Conservation (phyloP, 106 monocot species). For the Agapanthus africanus region DNA sequence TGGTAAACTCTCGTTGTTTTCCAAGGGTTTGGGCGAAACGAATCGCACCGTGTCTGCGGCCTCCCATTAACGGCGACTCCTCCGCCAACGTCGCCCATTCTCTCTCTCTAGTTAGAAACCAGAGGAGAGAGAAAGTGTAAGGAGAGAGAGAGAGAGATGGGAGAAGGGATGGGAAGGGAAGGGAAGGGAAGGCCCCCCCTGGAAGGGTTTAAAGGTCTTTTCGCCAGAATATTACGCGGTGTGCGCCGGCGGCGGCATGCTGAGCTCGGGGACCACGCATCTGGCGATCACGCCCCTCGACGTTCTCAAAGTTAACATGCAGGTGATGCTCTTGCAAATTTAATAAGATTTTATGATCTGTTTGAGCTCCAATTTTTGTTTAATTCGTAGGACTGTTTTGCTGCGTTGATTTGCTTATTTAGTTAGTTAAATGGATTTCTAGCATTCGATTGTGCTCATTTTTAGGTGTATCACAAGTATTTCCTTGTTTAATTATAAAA, state of each 20-base stretch:
- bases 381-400: no score
- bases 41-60: neutral
- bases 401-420: no score
- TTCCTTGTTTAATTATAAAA: no score
- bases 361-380: no score
- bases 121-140: neutral
- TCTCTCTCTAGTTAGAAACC: neutral
- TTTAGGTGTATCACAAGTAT: no score
- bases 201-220: slow-evolving; percentile 32
- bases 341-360: no score
- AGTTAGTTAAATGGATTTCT: no score
- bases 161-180: neutral
- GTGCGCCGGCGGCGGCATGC: slow-evolving; percentile 76
- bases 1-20: no score
- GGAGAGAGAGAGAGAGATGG: neutral
- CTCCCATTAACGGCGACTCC: no score
- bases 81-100: neutral
- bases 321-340: slow-evolving; percentile 29
- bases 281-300: slow-evolving; percentile 87
- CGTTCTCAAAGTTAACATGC: slow-evolving; percentile 94
- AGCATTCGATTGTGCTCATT: no score
- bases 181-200: slow-evolving; percentile 10
- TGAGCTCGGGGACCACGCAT: slow-evolving; percentile 82
- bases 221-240: slow-evolving; percentile 85
- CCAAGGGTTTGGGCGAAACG: neutral